These are phyloP conservation scores for Gossypium lobatum DNA, from an alignment of 441 rosid species.

Conservation along the genomic window DNA sequence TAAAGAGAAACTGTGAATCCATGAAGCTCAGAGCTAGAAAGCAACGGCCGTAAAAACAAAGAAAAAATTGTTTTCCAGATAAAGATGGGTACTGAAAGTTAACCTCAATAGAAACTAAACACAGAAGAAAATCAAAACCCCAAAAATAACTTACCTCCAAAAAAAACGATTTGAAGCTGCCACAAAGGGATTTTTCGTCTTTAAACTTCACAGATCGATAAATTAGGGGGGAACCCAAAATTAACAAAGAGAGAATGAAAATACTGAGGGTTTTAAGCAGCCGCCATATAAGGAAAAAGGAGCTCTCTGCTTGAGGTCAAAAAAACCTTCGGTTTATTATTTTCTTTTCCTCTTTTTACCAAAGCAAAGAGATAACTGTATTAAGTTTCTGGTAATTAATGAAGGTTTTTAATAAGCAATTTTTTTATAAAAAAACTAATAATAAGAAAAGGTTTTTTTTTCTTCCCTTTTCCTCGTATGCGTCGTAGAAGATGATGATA, in stretches of 20 bases:
- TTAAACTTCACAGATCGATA: not conserved
- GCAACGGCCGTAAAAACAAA: not conserved
- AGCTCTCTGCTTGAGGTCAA: not conserved
- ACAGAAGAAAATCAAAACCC: not conserved
- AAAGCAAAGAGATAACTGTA: not conserved
- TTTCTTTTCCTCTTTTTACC: not conserved
- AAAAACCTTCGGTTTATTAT: not conserved
- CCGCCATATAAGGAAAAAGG: constrained; percentile 12
- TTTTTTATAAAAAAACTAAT: not conserved
- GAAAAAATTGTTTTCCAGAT: not conserved
- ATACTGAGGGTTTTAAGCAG: constrained; percentile 23
- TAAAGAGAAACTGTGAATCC: not conserved
- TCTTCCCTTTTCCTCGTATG: not conserved
- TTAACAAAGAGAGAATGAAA: not conserved
- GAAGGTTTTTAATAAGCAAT: not conserved
- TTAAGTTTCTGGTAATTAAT: constrained; percentile 8
- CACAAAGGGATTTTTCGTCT: not conserved
- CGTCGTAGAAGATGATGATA: constrained; percentile 6
- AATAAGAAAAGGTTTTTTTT: not conserved
- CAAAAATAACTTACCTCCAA: constrained; percentile 16
- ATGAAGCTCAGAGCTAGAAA: not conserved
- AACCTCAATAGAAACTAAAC: not conserved
- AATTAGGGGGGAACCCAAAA: not conserved
- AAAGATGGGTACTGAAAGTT: not conserved
- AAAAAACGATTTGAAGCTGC: not conserved